Percentiles rank a stretch among this genome's conserved stretches.
Evolutionary conservation across 257 asterid genomes (phyloP).

Genomic region (Solanum clarkiae): DNA sequence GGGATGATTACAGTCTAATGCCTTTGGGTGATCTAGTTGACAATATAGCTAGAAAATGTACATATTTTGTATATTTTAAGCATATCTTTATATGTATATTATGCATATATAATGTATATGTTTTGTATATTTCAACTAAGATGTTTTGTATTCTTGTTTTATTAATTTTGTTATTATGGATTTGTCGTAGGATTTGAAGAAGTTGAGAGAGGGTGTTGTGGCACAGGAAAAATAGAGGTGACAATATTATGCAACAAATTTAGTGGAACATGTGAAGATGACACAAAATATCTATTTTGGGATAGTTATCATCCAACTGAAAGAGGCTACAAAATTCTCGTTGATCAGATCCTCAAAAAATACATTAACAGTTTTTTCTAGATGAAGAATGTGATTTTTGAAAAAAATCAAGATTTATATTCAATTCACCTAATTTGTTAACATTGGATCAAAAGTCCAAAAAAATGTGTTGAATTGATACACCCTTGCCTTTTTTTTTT

Average conservation of each 20-base stretch:
- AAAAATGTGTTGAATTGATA: neutral
- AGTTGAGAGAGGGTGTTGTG: conserved; percentile 29
- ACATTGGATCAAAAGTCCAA: neutral
- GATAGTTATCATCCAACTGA: conserved; percentile 35
- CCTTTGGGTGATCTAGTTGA: neutral
- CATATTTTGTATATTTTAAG: neutral
- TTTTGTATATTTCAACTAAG: neutral
- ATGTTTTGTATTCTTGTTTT: neutral
- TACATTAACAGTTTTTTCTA: neutral
- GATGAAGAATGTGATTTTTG: neutral
- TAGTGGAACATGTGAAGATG: conserved; percentile 16
- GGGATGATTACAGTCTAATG: neutral
- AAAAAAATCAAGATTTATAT: neutral
- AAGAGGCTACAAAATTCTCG: conserved; percentile 15
- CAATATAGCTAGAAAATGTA: neutral
- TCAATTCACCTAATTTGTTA: neutral
- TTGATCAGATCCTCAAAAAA: neutral
- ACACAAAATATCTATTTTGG: conserved; percentile 21
- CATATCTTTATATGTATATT: no score
- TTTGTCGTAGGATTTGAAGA: conserved; percentile 20
- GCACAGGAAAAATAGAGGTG: conserved; percentile 20
- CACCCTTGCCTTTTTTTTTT: neutral
- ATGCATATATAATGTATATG: neutral
- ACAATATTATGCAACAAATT: conserved; percentile 12
- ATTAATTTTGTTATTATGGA: neutral